phyloP scores from a whole-genome alignment of 331 rosid genomes.

The Saraca asoca region DNA sequence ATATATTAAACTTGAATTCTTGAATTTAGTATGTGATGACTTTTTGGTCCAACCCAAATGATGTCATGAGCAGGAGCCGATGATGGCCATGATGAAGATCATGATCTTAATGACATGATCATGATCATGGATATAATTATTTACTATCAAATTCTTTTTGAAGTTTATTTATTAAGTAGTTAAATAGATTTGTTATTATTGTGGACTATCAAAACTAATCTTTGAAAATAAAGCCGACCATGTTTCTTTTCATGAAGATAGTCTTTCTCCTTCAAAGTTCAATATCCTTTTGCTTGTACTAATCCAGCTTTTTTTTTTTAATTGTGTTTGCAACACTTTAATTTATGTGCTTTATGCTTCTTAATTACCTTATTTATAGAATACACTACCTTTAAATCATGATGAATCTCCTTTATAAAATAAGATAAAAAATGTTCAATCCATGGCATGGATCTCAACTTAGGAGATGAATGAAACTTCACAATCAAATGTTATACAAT shows the following conservation, averaged over 20 bases:
- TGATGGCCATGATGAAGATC: constrained; percentile 40
- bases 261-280: constrained; percentile 16
- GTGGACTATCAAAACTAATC: constrained; percentile 30
- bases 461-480: constrained; percentile 34
- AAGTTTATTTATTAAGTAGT: constrained; percentile 29
- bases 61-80: constrained; percentile 32
- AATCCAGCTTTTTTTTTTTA: constrained; percentile 28
- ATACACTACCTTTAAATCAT: constrained; percentile 24
- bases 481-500: constrained; percentile 34
- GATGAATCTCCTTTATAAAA: constrained; percentile 18
- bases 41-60: constrained; percentile 31
- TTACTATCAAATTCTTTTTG: constrained; percentile 23
- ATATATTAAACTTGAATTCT: too few relatives aligned
- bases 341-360: constrained; percentile 25
- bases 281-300: background rate
- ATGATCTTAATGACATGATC: constrained; percentile 40
- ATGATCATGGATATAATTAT: constrained; percentile 34
- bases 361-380: constrained; percentile 11
- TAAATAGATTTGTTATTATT: constrained; percentile 37
- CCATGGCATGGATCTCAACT: constrained; percentile 15
- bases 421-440: constrained; percentile 2
- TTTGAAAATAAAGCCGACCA: constrained; percentile 23
- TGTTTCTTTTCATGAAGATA: constrained; percentile 38
- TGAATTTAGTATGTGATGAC: background rate
- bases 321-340: constrained; percentile 35